Base-by-base conservation (phyloP, 345 rosid genomes). In the Combretum micranthum region DNA sequence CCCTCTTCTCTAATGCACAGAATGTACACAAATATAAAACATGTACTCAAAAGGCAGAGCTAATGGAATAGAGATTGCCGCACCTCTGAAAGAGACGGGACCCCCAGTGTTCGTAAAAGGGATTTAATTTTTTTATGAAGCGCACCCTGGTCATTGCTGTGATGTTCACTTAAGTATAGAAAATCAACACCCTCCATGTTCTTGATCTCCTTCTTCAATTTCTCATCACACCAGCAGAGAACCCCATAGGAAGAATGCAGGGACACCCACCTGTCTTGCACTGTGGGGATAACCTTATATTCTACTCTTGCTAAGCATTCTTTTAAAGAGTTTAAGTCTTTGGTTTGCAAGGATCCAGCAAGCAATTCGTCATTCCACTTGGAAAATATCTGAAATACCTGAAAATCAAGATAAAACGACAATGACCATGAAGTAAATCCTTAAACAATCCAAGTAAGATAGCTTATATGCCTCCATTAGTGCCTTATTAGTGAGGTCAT, bases 41-140 rank as follows among this genome's bases (percentile, higher is more conserved):
- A 32, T 32, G 6, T 32, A 32, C 39, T 32, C 10, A 5, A 2
- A 32, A n/a, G 5, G 39, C 39, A 32, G 39, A 32, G 39, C 39
- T 32, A 32, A 32, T 32, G 9, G 39, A 5, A 32, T 32, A 15
- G 56, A 44, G 32, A 60, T 61, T 61, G 23, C 44, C 61, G 56
- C 71, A 86, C 99, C 87, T 80, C 82, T 46, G 99, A 85, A 61
- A 92, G 86, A 66, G 83, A 75, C 62, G 86, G 97, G 65, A 89
- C 82, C 66, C 87, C 99, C 49, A 92, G 64, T 56, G 73, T 66
- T 64, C 65, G 80, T 83, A 92, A 64, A 59, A 93, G 76, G 49
- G 22, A 26, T 43, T 78, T 77, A 50, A 80, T 68, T 63, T 80
- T 75, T 43, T 79, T 72, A 61, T 17, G 78, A 73, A 81, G 77